Evolutionary conservation across 2,329 filamentous ascomycete species (phyloP), one percentile per base, ranked within the genome.

Genomic region (Hypoxylon sp.): DNA sequence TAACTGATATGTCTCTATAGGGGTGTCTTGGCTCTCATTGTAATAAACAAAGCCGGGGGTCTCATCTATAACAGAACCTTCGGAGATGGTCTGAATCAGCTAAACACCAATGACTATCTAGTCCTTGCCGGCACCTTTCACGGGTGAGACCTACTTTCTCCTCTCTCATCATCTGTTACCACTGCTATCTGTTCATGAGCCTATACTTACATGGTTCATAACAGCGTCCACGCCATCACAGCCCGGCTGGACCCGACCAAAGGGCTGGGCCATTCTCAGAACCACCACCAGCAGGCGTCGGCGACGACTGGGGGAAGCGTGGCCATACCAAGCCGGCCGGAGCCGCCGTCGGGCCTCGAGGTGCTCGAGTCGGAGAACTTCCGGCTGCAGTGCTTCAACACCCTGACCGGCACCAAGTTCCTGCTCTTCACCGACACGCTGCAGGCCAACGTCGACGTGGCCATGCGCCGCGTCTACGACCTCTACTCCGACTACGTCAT

Each of bases 11-110:
- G 26, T 35, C 42, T 8, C 33, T 48, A 49, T 67, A 98, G 93
- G 95, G 91, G 92, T 66, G 90, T 99, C 75, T 95, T 96, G 76
- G 88, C 93, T 57, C 88, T 99, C 72, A 92, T 98, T 74, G 89
- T 99, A 74, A 97, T 99, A 81, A 98, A 97, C 83, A 99, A 99
- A 83, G 93, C 95, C 64, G 95, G 93, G 59, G 95, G 95, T 69
- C 84, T 99, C 50, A 88, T 99, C 77, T 99, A 96, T 82, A 94
- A 98, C 78, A 91, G 92, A 69, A 91, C 92, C 72, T 98, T 99
- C 75, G 88, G 93, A 70, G 87, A 94, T 38, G 90, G 85, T 41
- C 84, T 99, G 58, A 90, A 91, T 74, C 92, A 94, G 74, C 88
- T 99, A 68, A 91, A 86, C 67, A 94, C 91, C 67, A 99, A 99